Evolutionary conservation across 2,329 filamentous ascomycete genomes (phyloP).

Genomic region (Lasiodiplodia gonubiensis): DNA sequence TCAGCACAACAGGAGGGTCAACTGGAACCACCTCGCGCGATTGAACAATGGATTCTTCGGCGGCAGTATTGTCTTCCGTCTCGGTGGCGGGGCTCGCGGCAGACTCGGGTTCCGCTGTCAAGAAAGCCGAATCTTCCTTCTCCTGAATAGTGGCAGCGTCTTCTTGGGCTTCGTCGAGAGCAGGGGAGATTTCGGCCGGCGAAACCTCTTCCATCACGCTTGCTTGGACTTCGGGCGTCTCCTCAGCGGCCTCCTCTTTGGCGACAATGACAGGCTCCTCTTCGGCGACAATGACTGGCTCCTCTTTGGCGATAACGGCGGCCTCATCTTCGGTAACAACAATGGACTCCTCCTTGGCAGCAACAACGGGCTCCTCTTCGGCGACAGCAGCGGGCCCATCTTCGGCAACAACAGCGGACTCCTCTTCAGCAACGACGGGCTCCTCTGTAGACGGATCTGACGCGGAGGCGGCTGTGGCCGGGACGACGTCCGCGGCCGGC

Average conservation of each 20-base stretch:
- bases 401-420: neutral
- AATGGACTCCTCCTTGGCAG: neutral
- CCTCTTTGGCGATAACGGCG: too few relatives aligned
- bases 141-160: neutral
- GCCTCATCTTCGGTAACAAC: too few relatives aligned
- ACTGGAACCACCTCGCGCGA: slow-evolving; percentile 13
- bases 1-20: slow-evolving; percentile 10
- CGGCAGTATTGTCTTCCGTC: neutral
- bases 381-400: neutral
- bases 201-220: neutral
- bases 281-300: too few relatives aligned
- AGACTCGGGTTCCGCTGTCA: neutral
- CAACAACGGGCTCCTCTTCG: neutral
- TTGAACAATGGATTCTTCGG: neutral
- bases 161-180: neutral
- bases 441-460: neutral
- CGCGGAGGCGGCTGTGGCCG: neutral
- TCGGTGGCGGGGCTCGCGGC: neutral
- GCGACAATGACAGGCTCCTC: neutral
- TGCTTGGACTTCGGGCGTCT: neutral
- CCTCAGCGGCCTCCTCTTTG: neutral
- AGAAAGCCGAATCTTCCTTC: neutral
- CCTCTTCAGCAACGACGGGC: neutral
- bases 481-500: neutral
- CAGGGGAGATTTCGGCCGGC: slow-evolving; percentile 6